Base-by-base conservation (phyloP, 2,329 filamentous ascomycete species). In the Cladosporium cucumerinum region DNA sequence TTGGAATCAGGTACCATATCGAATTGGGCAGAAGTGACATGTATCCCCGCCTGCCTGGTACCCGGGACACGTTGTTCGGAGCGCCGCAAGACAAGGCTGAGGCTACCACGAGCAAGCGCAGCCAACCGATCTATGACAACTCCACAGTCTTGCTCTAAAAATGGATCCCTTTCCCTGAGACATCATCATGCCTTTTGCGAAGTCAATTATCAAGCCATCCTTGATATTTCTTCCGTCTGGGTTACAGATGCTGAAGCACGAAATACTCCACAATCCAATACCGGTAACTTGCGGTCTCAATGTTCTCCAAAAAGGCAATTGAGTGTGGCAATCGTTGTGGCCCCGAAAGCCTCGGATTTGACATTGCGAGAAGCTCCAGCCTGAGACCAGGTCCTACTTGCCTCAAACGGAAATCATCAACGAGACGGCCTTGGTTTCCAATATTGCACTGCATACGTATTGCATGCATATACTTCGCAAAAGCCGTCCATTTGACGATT, bases 81-180 rank as follows among this genome's bases (percentile, higher is more conserved):
- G 25, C n/a, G 34, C 21, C 18, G 26, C 32, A 25, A 55, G 46
- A 46, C 60, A 55, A 34, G 60, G 49, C 49, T 62, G 60, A 54
- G 49, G 34, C 49, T 28, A 46, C 60, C 60, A 62, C 60, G 60
- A 62, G 34, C 60, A 21, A 62, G 60, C 25, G 60, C 60, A 62
- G 49, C 60, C 60, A 62, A 25, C 34, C 60, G 60, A 28, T 55
- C 23, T 8, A n/a, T 55, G 21, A 39, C 32, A 26, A 21, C 49
- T n/a, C 52, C 25, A 43, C 25, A 43, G 49, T 43, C 49, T 55
- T 23, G 39, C 48, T 55, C 60, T 62, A 62, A 39, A 36, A 30
- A 25, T 55, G 60, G 60, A 18, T 26, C 18, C 7, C 11, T 26
- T 21, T 18, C 32, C 25, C 28, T 25, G 23, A 26, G 34, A 26